Percentiles rank a stretch among this genome's conserved stretches.
These are phyloP conservation scores for Trichoderma pleuroti DNA, from an alignment of 2,329 filamentous ascomycete species.

Conservation along the genomic window DNA sequence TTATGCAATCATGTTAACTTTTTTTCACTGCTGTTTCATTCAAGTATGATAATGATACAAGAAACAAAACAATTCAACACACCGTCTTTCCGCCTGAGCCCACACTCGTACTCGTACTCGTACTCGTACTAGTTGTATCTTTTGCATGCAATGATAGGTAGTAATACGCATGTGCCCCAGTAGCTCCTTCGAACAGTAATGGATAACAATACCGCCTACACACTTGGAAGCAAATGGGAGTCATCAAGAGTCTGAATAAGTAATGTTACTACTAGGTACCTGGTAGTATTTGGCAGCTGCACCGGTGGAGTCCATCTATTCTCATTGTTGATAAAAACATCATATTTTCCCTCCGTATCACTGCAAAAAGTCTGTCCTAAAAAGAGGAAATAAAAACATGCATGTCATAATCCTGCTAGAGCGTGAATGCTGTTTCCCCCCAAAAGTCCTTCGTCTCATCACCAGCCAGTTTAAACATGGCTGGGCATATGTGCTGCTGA, in stretches of 20 bases:
- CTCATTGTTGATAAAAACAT: not conserved
- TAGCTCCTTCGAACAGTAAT: not conserved
- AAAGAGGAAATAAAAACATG: conserved; percentile 2
- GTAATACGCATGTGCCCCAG: not conserved
- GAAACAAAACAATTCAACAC: conserved; percentile 15
- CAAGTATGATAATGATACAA: conserved; percentile 20
- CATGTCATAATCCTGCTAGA: conserved; percentile 17
- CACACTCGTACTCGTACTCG: not conserved
- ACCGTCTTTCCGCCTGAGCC: conserved; percentile 1
- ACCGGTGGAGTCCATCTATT: not conserved
- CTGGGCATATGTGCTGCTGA: conserved; percentile 8
- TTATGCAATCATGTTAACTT: conserved; percentile 29
- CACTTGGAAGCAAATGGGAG: not conserved
- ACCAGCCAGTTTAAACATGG: not conserved
- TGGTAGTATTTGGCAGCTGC: not conserved
- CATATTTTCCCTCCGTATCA: not conserved
- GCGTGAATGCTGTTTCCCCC: conserved; percentile 11
- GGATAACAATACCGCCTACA: not conserved
- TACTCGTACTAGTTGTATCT: not conserved
- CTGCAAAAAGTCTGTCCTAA: conserved; percentile 16
- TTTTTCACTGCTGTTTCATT: conserved; percentile 25
- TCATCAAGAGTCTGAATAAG: not conserved
- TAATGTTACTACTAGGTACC: not conserved
- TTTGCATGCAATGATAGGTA: too few species aligned
- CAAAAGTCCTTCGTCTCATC: conserved; percentile 17